phyloP scores from a whole-genome alignment of 2,329 filamentous ascomycete genomes.

The Cladosporium colombiae region DNA sequence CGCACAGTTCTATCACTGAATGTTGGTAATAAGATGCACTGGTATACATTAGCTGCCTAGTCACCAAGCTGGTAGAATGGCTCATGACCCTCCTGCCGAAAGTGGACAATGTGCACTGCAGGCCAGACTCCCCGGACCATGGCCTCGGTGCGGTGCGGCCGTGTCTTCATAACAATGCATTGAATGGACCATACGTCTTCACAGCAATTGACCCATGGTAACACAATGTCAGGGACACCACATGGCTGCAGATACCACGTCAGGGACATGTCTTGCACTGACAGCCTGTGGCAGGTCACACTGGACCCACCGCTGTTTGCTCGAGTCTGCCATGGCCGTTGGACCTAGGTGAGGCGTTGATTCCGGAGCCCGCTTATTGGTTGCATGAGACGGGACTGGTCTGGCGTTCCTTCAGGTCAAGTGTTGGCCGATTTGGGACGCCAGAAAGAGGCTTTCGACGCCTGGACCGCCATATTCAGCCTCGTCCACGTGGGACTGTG shows the following conservation, averaged over 20 bases:
- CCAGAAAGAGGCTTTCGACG: not conserved
- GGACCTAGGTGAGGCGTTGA: not conserved
- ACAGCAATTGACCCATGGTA: not conserved
- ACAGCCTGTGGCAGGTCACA: not conserved
- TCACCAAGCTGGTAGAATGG: not conserved
- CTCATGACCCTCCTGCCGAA: not conserved
- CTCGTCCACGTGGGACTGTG: conserved; percentile 4
- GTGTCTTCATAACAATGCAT: not conserved
- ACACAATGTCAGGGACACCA: not conserved
- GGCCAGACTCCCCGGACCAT: not conserved
- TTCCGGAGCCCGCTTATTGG: not conserved
- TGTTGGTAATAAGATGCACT: not conserved
- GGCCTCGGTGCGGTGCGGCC: not conserved
- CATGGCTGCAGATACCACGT: not conserved
- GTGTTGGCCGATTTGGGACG: not conserved
- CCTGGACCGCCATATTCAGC: conserved; percentile 1
- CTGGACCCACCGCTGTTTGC: not conserved
- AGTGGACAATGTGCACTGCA: not conserved
- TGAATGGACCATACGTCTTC: not conserved
- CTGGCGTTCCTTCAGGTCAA: not conserved
- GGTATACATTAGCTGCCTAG: not conserved
- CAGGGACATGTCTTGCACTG: conserved; percentile 3
- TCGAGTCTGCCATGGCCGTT: not conserved
- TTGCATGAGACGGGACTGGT: too few relatives aligned
- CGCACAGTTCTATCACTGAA: not conserved